phyloP scores from a whole-genome alignment of 768 basidiomycete genomes.

The Leccinum broughii region DNA sequence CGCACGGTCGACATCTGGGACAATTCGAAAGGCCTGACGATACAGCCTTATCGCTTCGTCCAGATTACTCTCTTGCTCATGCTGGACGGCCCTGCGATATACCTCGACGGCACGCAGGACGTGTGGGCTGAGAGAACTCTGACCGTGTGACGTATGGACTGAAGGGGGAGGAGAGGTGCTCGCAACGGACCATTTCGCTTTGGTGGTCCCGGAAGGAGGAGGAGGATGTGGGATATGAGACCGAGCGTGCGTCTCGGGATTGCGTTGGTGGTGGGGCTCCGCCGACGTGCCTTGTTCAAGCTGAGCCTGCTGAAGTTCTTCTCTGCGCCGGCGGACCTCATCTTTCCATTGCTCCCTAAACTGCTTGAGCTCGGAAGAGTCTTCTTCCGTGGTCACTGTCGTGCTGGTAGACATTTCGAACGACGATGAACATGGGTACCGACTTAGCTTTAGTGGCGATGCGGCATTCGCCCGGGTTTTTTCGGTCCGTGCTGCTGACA shows the following conservation, averaged over 20 bases:
- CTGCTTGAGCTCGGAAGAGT: slow-evolving; percentile 59
- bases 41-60: slow-evolving; percentile 78
- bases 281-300: background rate
- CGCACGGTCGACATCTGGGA: slow-evolving; percentile 72
- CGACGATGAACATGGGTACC: background rate
- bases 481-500: background rate
- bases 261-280: background rate
- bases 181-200: slow-evolving; percentile 15
- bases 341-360: slow-evolving; percentile 77
- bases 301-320: slow-evolving; percentile 12
- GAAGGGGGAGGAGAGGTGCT: slow-evolving; percentile 12
- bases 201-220: background rate
- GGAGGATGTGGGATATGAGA: slow-evolving; percentile 4
- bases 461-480: too few relatives aligned
- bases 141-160: slow-evolving; percentile 26
- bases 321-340: slow-evolving; percentile 49
- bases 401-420: slow-evolving; percentile 1
- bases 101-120: slow-evolving; percentile 56
- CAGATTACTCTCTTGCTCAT: slow-evolving; percentile 72
- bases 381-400: slow-evolving; percentile 33
- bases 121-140: slow-evolving; percentile 33
- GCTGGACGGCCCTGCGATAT: slow-evolving; percentile 69
- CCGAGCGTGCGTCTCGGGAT: slow-evolving; percentile 10
- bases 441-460: slow-evolving; percentile 13
- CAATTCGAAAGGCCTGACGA: slow-evolving; percentile 75